phyloP scores from a whole-genome alignment of 495 filamentous ascomycete genomes.

The Lasiosphaeria miniovina region DNA sequence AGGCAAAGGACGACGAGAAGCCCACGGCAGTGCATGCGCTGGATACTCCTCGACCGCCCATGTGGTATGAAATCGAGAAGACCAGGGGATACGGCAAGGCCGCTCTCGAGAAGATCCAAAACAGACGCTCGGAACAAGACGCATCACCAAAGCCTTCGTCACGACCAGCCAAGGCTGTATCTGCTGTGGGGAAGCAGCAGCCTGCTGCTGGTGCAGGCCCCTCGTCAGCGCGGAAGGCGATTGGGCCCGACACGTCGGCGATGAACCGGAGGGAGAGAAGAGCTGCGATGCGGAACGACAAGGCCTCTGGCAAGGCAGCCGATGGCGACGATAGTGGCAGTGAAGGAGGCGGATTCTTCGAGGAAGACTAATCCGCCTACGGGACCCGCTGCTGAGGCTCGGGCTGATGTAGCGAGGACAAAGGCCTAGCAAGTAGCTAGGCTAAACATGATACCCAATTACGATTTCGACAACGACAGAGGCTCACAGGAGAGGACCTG shows the following conservation, averaged over 20 bases:
- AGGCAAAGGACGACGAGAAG: slow-evolving; percentile 25
- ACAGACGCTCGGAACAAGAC: slow-evolving; percentile 30
- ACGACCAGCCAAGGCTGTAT: neutral
- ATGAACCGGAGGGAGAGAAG: slow-evolving; percentile 4
- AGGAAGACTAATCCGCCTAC: slow-evolving; percentile 12
- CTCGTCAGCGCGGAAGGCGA: neutral
- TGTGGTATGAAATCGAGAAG: slow-evolving; percentile 69
- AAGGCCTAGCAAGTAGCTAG: neutral
- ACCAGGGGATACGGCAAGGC: slow-evolving; percentile 59
- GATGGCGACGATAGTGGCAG: slow-evolving; percentile 18
- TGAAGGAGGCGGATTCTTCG: slow-evolving; percentile 34
- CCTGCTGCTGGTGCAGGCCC: neutral
- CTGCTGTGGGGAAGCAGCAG: neutral
- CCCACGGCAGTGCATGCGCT: slow-evolving; percentile 35
- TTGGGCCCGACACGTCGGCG: neutral
- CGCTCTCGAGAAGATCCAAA: slow-evolving; percentile 53
- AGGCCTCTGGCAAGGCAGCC: neutral
- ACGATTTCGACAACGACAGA: slow-evolving; percentile 2
- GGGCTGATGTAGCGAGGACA: neutral
- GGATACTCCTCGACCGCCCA: slow-evolving; percentile 45
- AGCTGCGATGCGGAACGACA: slow-evolving; percentile 1
- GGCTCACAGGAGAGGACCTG: too few species aligned
- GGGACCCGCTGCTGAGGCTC: too few species aligned
- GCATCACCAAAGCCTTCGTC: neutral
- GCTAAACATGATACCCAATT: slow-evolving; percentile 1